Conservation (phyloP, 768 basidiomycete genomes). For the Psilocybe subaeruginosa region DNA sequence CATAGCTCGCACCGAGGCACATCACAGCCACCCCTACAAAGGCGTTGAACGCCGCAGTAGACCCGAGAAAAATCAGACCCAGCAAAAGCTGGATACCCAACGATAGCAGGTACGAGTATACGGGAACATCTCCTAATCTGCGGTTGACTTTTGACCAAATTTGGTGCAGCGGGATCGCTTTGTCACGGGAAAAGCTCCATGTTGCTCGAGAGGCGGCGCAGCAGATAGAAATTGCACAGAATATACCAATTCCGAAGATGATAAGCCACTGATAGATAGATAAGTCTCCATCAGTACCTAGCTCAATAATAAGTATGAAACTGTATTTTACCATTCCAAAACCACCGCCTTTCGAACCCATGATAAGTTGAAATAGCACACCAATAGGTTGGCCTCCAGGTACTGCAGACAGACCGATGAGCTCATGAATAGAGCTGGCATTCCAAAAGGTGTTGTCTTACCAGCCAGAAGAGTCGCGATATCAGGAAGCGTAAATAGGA, state of each 20-base stretch:
- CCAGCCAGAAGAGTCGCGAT: constrained; percentile 53
- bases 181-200: constrained; percentile 73
- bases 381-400: constrained; percentile 67
- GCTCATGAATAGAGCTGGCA: constrained; percentile 1
- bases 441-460: constrained; percentile 23
- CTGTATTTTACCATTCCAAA: constrained; percentile 54
- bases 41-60: constrained; percentile 66
- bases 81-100: constrained; percentile 60
- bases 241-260: constrained; percentile 60
- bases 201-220: constrained; percentile 71
- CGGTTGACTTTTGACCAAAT: constrained; percentile 50
- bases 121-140: constrained; percentile 48
- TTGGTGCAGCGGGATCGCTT: constrained; percentile 57
- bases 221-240: constrained; percentile 68
- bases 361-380: constrained; percentile 62
- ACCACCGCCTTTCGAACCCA: constrained; percentile 63
- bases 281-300: not conserved
- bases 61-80: constrained; percentile 66
- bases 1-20: constrained; percentile 66
- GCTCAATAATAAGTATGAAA: constrained; percentile 26
- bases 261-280: constrained; percentile 10
- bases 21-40: constrained; percentile 71
- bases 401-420: constrained; percentile 32
- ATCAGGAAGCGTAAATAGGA: constrained; percentile 67
- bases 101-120: constrained; percentile 64